Base-by-base conservation (phyloP, 2,329 filamentous ascomycete genomes). In the Neophaeococcomyces mojaviensis region DNA sequence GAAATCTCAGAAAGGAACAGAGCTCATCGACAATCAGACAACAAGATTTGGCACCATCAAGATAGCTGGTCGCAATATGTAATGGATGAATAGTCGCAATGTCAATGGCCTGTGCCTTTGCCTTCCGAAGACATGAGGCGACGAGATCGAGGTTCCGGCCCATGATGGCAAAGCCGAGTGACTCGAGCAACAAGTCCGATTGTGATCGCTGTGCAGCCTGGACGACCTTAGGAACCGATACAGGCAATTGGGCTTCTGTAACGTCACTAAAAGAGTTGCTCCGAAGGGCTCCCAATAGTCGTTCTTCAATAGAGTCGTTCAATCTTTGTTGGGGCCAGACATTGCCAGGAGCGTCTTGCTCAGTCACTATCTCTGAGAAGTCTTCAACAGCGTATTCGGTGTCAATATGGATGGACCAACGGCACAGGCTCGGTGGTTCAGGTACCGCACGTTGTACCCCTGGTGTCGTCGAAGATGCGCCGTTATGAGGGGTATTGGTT, bases 21-120 rank as follows among this genome's bases (percentile, higher is more conserved):
- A 19, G 15, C 12, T 1, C 0, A 19, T 15, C 3, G 31, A 55
- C 33, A 6, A 58, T 22, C 49, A 53, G 10, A 43, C 66, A 69
- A 40, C 67, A 69, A 3, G 55, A 41, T 22, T 55, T 58, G 1
- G 53, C 55, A 1, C 67, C 66, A 40, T 66, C 61, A 3, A 70
- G 46, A 40, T 63, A 69, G 10, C 44, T 62, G 3, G 63, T 55
- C 3, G 65, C 64, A 2, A 68, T 54, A 45, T 69, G 66, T 16
- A 64, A 56, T 1, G 64, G 64, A 43, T 58, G 55, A 4, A 67
- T 33, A 12, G 19, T 26, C 6, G 22, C 42, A 9, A 48, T 50
- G 53, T 49, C 60, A 55, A 55, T 56, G 59, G 9, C 43, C 16
- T 2, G 6, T 0, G 19, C 18, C 10, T 18, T 24, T 2, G 41